phyloP scores from a whole-genome alignment of 208 protist species.

The Wallacemonas sp. region DNA sequence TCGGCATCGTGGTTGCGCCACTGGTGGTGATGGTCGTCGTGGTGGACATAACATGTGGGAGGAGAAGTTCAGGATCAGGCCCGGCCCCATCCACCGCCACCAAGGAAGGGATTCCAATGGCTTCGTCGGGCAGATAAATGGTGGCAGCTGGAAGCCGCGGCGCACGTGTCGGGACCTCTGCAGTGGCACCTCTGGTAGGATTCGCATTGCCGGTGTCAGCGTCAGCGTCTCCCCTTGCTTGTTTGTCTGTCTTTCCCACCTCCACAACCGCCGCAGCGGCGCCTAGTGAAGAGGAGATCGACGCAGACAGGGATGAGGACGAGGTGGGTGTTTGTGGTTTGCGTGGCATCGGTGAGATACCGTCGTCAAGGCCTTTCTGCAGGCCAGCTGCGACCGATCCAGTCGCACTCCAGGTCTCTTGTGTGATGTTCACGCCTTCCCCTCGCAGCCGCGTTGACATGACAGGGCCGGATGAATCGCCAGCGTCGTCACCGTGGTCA shows the following conservation, averaged over 20 bases:
- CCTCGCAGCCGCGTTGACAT: no score
- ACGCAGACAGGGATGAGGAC: not conserved
- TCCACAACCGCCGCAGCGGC: not conserved
- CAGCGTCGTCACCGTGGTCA: not conserved
- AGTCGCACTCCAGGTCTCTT: not conserved
- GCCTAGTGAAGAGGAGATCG: not conserved
- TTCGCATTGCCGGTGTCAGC: no score
- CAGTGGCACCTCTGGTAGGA: not conserved
- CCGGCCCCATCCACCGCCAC: slow-evolving; percentile 1
- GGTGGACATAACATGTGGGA: not conserved
- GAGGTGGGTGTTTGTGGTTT: not conserved
- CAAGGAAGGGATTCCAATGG: not conserved
- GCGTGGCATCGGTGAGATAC: slow-evolving; percentile 1
- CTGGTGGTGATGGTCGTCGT: not conserved
- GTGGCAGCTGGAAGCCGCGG: not conserved
- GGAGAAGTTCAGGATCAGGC: not conserved
- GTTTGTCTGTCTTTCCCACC: no score
- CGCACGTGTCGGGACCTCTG: no score
- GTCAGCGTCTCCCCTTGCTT: no score
- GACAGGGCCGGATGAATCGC: no score
- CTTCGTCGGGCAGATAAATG: slow-evolving; percentile 2
- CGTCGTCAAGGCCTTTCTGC: not conserved
- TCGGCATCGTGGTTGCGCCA: not conserved
- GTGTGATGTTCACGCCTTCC: no score
- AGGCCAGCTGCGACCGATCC: not conserved